phyloP scores from a whole-genome alignment of 1,139 yeast genomes.

The Yamadazyma blattariae region DNA sequence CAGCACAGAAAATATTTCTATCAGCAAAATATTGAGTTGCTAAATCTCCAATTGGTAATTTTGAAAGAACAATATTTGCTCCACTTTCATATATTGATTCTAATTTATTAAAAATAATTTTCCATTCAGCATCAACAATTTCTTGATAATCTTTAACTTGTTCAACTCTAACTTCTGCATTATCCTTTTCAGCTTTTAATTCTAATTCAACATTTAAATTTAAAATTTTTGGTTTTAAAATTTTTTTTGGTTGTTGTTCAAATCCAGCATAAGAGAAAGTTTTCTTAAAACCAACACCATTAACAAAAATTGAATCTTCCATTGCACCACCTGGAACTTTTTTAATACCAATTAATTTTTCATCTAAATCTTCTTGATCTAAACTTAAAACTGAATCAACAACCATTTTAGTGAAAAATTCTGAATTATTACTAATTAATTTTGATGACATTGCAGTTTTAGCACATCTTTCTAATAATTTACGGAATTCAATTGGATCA shows the following conservation, averaged over 20 bases:
- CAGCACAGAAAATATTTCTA: constrained; percentile 94
- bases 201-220: constrained; percentile 91
- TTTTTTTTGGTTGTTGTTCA: constrained; percentile 94
- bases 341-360: constrained; percentile 87
- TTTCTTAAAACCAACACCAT: constrained; percentile 96
- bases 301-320: constrained; percentile 85
- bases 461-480: constrained; percentile 87
- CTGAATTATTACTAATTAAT: constrained; percentile 80
- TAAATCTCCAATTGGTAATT: constrained; percentile 94
- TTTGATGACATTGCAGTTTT: constrained; percentile 97
- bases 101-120: constrained; percentile 81
- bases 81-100: constrained; percentile 82
- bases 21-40: constrained; percentile 99
- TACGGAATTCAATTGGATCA: constrained; percentile 56
- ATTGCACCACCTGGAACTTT: constrained; percentile 96
- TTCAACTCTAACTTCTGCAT: constrained; percentile 97
- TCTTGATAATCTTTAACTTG: constrained; percentile 93
- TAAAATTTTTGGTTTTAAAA: constrained; percentile 76
- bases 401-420: constrained; percentile 91
- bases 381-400: constrained; percentile 91
- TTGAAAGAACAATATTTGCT: constrained; percentile 89
- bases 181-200: constrained; percentile 96
- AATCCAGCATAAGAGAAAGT: constrained; percentile 97
- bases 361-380: constrained; percentile 84
- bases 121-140: constrained; percentile 98